A percentile compares a stretch with the other conserved stretches of the same genome.
These are phyloP conservation scores for Diaporthe humulicola DNA, from an alignment of 2,329 filamentous ascomycete genomes.

Conservation along the genomic window DNA sequence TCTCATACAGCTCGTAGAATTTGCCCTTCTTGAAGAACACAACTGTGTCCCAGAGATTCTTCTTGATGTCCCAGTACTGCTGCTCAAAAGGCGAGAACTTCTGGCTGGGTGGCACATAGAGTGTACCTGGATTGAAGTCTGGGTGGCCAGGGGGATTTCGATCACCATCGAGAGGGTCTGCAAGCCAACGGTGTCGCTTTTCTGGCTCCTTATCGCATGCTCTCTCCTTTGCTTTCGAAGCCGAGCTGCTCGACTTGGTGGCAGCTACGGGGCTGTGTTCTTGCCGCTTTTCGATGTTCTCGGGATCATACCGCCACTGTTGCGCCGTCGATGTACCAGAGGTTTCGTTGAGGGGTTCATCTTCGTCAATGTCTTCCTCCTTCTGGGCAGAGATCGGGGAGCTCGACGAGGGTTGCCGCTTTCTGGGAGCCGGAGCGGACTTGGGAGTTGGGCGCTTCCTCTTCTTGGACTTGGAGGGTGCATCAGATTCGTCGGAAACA, in stretches of 20 bases:
- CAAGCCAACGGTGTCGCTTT: constrained; percentile 90
- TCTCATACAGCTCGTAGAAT: constrained; percentile 98
- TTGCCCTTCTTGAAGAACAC: constrained; percentile 99
- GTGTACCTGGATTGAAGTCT: constrained; percentile 90
- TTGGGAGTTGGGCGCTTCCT: constrained; percentile 75
- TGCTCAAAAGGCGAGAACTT: constrained; percentile 96
- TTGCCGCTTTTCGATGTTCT: constrained; percentile 55
- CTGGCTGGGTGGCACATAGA: constrained; percentile 88
- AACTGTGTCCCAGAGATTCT: constrained; percentile 96
- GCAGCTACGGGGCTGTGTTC: constrained; percentile 41
- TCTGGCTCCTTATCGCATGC: constrained; percentile 87
- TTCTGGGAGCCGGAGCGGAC: constrained; percentile 64
- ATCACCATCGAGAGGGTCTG: constrained; percentile 87
- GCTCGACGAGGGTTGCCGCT: constrained; percentile 70
- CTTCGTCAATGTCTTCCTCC: constrained; percentile 64
- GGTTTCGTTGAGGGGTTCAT: constrained; percentile 67
- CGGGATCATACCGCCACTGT: constrained; percentile 80
- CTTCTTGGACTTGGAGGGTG: constrained; percentile 74
- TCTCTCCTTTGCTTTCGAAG: constrained; percentile 68
- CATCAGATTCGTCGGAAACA: constrained; percentile 88
- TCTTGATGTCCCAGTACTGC: constrained; percentile 99
- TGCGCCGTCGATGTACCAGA: constrained; percentile 79
- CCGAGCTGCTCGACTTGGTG: constrained; percentile 45
- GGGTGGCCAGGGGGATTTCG: constrained; percentile 82
- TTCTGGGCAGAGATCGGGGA: constrained; percentile 49